These are phyloP conservation scores for Kuraishia floccosa DNA, from an alignment of 805 yeast species.

Conservation along the genomic window DNA sequence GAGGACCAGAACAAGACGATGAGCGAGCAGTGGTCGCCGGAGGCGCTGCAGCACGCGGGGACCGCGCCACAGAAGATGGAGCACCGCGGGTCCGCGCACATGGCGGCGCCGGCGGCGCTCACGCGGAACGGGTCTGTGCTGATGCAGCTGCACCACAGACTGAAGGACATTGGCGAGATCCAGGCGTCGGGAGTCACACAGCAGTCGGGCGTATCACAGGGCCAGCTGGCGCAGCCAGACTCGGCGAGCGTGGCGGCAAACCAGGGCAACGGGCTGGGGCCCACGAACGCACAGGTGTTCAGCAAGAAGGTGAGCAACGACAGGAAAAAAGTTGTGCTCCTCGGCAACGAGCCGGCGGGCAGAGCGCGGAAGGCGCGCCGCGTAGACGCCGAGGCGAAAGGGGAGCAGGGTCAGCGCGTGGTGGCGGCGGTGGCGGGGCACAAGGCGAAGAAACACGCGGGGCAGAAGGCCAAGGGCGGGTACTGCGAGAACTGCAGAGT, in stretches of 20 bases:
- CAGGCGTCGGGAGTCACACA: conserved; percentile 46
- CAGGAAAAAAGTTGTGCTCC: conserved; percentile 23
- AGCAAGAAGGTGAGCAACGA: conserved; percentile 34
- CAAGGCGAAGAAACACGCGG: conserved; percentile 9
- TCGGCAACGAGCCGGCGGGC: conserved; percentile 2
- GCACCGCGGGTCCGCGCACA: conserved; percentile 2
- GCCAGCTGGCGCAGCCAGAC: too few species aligned
- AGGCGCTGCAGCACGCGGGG: not conserved
- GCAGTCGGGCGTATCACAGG: conserved; percentile 32
- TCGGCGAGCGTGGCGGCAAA: conserved; percentile 16
- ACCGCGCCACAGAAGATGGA: not conserved
- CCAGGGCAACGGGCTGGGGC: conserved; percentile 49
- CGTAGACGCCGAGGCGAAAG: too few species aligned
- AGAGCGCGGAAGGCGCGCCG: too few species aligned
- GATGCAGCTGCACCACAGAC: not conserved
- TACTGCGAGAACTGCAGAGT: conserved; percentile 92
- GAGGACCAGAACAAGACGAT: conserved; percentile 1
- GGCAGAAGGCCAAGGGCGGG: conserved; percentile 38
- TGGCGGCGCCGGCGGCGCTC: conserved; percentile 14
- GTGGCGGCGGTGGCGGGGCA: conserved; percentile 1
- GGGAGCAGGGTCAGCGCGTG: not conserved
- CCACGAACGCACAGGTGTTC: conserved; percentile 44
- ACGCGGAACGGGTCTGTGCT: conserved; percentile 12
- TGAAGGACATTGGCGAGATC: conserved; percentile 37
- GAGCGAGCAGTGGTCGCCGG: too few species aligned